Conservation (phyloP, 495 filamentous ascomycete species). For the Massariosphaeria phaeospora region DNA sequence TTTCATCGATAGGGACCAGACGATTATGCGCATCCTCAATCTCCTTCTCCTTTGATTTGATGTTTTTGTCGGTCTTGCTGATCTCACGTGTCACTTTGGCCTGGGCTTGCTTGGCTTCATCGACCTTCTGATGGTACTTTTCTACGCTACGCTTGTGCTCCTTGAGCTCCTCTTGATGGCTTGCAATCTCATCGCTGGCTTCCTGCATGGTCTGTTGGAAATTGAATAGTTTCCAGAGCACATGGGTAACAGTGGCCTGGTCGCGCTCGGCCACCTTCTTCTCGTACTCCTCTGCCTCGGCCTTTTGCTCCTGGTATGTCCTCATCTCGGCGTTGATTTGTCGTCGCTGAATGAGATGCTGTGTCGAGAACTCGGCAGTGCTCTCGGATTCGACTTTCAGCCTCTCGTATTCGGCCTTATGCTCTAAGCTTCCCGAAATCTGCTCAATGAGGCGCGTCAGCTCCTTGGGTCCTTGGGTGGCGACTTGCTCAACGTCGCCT, state of each 20-base stretch:
- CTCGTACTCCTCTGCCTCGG: conserved; percentile 87
- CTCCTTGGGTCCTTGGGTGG: conserved; percentile 85
- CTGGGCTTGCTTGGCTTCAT: conserved; percentile 82
- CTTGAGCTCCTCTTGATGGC: conserved; percentile 92
- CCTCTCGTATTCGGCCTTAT: conserved; percentile 90
- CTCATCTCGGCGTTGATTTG: conserved; percentile 98
- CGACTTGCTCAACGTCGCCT: conserved; percentile 97
- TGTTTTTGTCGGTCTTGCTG: conserved; percentile 71
- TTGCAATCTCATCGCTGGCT: conserved; percentile 84
- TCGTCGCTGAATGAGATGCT: conserved; percentile 79
- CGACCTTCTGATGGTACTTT: conserved; percentile 73
- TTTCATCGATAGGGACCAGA: conserved; percentile 85
- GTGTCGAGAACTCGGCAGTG: conserved; percentile 79
- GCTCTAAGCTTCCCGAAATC: conserved; percentile 92
- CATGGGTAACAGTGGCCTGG: conserved; percentile 87
- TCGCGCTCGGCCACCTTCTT: conserved; percentile 84
- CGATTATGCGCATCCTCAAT: conserved; percentile 80
- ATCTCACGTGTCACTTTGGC: conserved; percentile 74
- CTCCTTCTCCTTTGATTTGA: conserved; percentile 80
- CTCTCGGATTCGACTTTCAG: conserved; percentile 80
- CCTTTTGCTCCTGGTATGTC: conserved; percentile 95
- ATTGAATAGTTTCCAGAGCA: conserved; percentile 94
- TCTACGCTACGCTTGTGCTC: conserved; percentile 85
- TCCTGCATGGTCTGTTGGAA: conserved; percentile 91
- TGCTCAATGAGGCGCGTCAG: conserved; percentile 95